Conservation (phyloP, 768 basidiomycete genomes). For the Solioccasus polychromus region DNA sequence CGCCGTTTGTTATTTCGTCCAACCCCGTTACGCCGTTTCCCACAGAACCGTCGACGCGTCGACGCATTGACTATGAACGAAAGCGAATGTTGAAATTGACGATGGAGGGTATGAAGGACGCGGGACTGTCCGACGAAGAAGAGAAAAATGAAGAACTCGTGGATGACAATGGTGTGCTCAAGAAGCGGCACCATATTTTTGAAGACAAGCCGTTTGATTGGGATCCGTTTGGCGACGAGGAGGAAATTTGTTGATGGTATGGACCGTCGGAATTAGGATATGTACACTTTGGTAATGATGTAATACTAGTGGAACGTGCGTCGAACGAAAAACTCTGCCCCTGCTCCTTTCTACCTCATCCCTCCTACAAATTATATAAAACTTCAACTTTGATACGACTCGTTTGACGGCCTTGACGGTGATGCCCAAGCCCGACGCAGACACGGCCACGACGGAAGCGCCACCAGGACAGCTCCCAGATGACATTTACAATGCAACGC, state of each 20-base stretch:
- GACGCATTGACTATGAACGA: slow-evolving; percentile 31
- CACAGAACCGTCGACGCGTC: slow-evolving; percentile 22
- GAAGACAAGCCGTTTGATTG: slow-evolving; percentile 30
- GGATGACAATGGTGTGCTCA: not conserved
- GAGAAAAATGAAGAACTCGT: slow-evolving; percentile 23
- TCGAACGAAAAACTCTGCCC: no score
- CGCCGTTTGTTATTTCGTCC: slow-evolving; percentile 24
- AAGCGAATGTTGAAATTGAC: slow-evolving; percentile 28
- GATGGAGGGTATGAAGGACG: slow-evolving; percentile 27
- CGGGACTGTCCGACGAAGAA: slow-evolving; percentile 25
- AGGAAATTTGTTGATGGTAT: slow-evolving; percentile 16
- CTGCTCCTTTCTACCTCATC: no score
- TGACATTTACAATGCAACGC: slow-evolving; percentile 63
- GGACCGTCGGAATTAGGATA: no score
- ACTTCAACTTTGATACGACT: no score
- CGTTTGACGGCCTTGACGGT: slow-evolving; percentile 1
- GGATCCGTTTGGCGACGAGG: slow-evolving; percentile 31
- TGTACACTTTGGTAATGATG: no score
- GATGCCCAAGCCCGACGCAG: not conserved
- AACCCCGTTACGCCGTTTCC: slow-evolving; percentile 32
- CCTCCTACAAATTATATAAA: no score
- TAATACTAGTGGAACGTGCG: no score
- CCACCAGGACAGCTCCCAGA: slow-evolving; percentile 17
- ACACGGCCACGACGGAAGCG: not conserved
- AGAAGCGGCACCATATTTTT: slow-evolving; percentile 21